Evolutionary conservation across 257 asterid species (phyloP), one percentile per base, ranked within the genome.

Genomic region (Fraxinus americana): DNA sequence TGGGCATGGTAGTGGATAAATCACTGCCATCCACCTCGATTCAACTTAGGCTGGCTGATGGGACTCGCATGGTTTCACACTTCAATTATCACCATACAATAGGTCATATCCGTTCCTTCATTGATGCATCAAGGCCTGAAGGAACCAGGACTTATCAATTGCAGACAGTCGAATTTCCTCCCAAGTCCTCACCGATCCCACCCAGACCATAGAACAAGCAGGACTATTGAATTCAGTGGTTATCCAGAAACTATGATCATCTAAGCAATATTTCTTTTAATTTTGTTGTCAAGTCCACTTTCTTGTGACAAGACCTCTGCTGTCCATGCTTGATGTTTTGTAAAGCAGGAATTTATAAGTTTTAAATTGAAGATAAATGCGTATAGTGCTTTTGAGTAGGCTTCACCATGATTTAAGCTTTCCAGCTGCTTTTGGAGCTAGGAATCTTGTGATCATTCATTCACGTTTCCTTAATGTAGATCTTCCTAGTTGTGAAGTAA

Each of bases 91-190:
- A 87, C 85, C 98, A 96, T 16, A 91, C 97, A 0, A 78, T 96
- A 8, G 91, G 86, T 12, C 92, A 96, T 70, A 83, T 94, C 70
- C 92, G 91, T 7, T 74, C 90, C 75, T 91, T 92, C 87, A 90
- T 96, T 27, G 90, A 94, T 77, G 92, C 97, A 52, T 93, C 98
- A 4, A 86, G 98, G 82, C 96, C 95, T 0, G 90, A 91, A 1
- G 94, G 88, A 4, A 23, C 86, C 23, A 76, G 89, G 76, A 71
- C 90, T 7, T 96, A 92, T 73, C 98, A 87, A 67, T 81, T 96
- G 74, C 97, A 92, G 82, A 81, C 94, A 0, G 97, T 95, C 23
- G 97, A 97, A 45, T 96, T 96, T 77, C 98, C 99, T 79, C 97
- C 98, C 2, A 88, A 84, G 82, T 86, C 61, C 96, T 96, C 43